Conservation (phyloP, 257 asterid species). For the Oldenlandia corymbosa region DNA sequence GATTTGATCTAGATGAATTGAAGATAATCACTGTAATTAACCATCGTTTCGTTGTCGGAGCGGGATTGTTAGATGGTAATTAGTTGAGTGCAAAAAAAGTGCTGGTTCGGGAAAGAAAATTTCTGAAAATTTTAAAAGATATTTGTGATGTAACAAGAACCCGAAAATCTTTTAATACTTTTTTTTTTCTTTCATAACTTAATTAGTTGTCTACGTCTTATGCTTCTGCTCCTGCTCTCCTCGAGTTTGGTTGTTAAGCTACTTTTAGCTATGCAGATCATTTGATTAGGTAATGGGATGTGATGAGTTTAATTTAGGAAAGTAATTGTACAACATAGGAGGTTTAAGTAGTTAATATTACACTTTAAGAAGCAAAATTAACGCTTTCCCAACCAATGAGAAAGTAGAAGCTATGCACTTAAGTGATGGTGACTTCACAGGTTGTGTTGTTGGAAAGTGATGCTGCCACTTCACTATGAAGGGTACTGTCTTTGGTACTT, state of each 20-base stretch:
- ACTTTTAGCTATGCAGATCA: slow-evolving; percentile 6
- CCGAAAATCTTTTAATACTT: too few relatives aligned
- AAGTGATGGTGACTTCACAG: slow-evolving; percentile 7
- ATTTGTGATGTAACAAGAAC: background rate
- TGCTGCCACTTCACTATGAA: too few relatives aligned
- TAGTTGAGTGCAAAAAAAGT: too few relatives aligned
- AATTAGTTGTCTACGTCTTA: background rate
- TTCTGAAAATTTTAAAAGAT: background rate
- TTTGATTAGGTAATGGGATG: background rate
- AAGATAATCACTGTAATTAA: too few relatives aligned
- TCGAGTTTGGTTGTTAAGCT: slow-evolving; percentile 10
- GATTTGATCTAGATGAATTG: too few relatives aligned
- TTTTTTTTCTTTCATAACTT: too few relatives aligned
- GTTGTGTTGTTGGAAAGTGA: background rate
- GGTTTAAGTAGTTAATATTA: slow-evolving; percentile 3
- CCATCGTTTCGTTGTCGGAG: too few relatives aligned
- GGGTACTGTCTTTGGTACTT: too few relatives aligned
- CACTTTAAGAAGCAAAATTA: slow-evolving; percentile 14
- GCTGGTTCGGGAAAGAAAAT: background rate
- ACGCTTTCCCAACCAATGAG: slow-evolving; percentile 12
- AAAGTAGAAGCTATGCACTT: slow-evolving; percentile 10
- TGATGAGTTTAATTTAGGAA: background rate
- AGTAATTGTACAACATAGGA: background rate
- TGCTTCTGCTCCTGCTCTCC: background rate
- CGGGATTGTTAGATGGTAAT: too few relatives aligned